Conservation (phyloP, 2,329 filamentous ascomycete genomes). For the Microascus cirrosus region DNA sequence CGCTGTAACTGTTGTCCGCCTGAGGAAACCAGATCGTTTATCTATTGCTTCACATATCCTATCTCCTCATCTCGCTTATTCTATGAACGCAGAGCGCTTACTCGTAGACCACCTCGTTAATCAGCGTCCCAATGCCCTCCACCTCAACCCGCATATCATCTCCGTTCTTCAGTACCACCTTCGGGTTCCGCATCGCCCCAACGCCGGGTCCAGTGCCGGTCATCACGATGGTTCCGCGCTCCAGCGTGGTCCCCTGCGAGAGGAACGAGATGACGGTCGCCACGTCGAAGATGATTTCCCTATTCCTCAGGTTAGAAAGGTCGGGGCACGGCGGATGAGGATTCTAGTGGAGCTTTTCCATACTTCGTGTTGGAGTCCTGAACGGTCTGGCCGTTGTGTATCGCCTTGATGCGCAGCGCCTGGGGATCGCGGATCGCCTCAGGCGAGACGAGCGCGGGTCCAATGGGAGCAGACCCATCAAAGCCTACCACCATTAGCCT, state of each 20-base stretch:
- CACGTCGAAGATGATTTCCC: slow-evolving; percentile 48
- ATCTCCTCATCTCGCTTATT: not conserved
- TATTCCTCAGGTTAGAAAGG: not conserved
- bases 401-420: slow-evolving; percentile 41
- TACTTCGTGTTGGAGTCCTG: slow-evolving; percentile 43
- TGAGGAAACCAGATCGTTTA: too few relatives aligned
- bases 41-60: not conserved
- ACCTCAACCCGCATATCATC: slow-evolving; percentile 27
- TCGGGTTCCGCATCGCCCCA: slow-evolving; percentile 26
- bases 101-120: slow-evolving; percentile 25
- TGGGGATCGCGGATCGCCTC: slow-evolving; percentile 46
- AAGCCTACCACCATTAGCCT: slow-evolving; percentile 29
- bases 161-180: slow-evolving; percentile 21
- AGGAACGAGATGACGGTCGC: slow-evolving; percentile 47
- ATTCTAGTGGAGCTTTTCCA: slow-evolving; percentile 14
- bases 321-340: not conserved
- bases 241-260: slow-evolving; percentile 49
- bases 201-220: slow-evolving; percentile 45
- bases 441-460: slow-evolving; percentile 56
- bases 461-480: slow-evolving; percentile 64
- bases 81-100: slow-evolving; percentile 6
- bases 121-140: slow-evolving; percentile 21
- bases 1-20: too few relatives aligned
- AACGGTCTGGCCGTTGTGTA: slow-evolving; percentile 45
- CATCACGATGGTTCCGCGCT: slow-evolving; percentile 55